Evolutionary conservation across 129 eudicot genomes (phyloP).

Genomic region (Flaveria robusta): DNA sequence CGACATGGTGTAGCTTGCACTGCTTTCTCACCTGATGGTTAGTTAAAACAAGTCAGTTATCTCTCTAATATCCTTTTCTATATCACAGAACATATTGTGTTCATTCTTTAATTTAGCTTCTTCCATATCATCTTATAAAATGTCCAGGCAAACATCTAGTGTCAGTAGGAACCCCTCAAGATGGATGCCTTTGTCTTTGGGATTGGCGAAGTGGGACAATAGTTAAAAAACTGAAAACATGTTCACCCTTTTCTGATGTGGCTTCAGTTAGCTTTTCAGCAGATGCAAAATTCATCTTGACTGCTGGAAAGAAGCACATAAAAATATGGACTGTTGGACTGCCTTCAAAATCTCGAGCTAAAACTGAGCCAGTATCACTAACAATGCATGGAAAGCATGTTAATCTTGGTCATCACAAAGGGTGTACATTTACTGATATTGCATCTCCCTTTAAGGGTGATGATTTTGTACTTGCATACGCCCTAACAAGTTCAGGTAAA

Average conservation of each 20-base stretch:
- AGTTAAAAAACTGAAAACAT: constrained; percentile 60
- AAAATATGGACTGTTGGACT: constrained; percentile 59
- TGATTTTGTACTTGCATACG: constrained; percentile 44
- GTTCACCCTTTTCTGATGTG: constrained; percentile 56
- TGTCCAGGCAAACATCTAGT: constrained; percentile 58
- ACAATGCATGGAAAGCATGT: constrained; percentile 51
- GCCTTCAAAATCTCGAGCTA: constrained; percentile 49
- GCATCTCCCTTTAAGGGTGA: constrained; percentile 44
- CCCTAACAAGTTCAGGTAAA: constrained; percentile 60
- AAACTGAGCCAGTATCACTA: constrained; percentile 41
- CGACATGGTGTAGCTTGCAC: constrained; percentile 69
- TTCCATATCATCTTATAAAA: constrained; percentile 12
- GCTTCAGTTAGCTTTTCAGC: constrained; percentile 60
- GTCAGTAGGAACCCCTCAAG: constrained; percentile 65
- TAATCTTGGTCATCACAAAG: constrained; percentile 53
- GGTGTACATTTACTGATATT: constrained; percentile 59
- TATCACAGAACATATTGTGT: not conserved
- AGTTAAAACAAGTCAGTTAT: constrained; percentile 51
- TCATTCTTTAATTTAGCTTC: constrained; percentile 9
- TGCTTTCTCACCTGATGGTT: constrained; percentile 76
- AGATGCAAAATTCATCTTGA: constrained; percentile 55
- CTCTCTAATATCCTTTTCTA: constrained; percentile 27
- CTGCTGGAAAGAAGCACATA: constrained; percentile 64
- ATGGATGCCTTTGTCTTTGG: constrained; percentile 72
- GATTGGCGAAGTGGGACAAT: constrained; percentile 57